Conservation (phyloP, 176 grass and related monocot species). For the Oryza rufipogon region DNA sequence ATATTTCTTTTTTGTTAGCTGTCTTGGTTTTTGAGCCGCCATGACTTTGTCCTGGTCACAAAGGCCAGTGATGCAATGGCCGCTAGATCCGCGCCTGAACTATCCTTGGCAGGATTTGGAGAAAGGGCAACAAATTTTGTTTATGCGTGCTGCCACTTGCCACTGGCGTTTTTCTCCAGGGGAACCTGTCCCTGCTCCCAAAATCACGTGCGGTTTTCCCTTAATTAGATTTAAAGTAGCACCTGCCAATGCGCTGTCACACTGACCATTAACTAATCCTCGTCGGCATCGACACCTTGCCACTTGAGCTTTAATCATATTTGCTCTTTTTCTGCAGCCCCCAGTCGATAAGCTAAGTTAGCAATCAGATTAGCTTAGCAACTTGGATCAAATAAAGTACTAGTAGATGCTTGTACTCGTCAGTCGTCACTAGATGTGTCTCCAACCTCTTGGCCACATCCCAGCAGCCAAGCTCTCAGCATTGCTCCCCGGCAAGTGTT, state of each 20-base stretch:
- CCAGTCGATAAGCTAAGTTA: constrained; percentile 24
- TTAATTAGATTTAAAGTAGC: neutral
- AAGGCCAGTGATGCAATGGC: neutral
- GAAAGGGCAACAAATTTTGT: constrained; percentile 27
- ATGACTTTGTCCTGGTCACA: neutral
- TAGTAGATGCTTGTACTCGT: constrained; percentile 31
- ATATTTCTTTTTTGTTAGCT: neutral
- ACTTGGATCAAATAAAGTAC: too few relatives aligned
- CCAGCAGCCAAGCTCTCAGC: constrained; percentile 26
- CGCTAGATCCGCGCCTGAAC: constrained; percentile 13
- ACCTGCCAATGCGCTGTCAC: constrained; percentile 35
- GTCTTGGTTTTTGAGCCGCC: neutral
- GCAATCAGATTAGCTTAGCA: constrained; percentile 16
- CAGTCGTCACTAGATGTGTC: constrained; percentile 11
- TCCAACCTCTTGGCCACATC: neutral
- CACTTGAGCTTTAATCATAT: constrained; percentile 1
- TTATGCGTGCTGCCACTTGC: constrained; percentile 33
- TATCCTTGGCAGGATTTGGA: neutral
- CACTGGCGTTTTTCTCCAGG: neutral
- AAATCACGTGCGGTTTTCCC: constrained; percentile 47
- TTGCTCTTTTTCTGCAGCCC: neutral
- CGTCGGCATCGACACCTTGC: neutral
- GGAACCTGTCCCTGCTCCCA: constrained; percentile 17
- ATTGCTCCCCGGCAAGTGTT: neutral
- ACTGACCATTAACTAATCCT: constrained; percentile 19